A percentile compares a stretch with the other conserved stretches of the same genome.
Evolutionary conservation across 1,284 basidiomycete species (phyloP).

Genomic region (Vanrija humicola): DNA sequence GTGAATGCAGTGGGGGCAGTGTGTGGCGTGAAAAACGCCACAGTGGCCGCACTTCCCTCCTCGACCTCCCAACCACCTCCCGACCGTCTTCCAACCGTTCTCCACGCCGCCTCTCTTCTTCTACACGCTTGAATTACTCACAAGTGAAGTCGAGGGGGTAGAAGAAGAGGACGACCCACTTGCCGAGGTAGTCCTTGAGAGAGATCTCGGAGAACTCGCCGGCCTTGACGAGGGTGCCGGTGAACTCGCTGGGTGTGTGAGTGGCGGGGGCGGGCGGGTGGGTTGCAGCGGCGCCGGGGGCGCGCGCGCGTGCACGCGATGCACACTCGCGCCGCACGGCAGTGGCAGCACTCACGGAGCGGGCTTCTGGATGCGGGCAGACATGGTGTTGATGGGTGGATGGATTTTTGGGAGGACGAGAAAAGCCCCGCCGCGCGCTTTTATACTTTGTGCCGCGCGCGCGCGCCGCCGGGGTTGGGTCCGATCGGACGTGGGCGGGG

Average conservation of each 20-base stretch:
- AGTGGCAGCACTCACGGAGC: conserved; percentile 41
- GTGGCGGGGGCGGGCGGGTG: background rate
- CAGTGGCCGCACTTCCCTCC: too few species aligned
- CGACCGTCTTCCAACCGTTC: too few species aligned
- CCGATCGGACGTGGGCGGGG: too few species aligned
- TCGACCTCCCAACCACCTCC: too few species aligned
- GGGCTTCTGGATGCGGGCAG: conserved; percentile 39
- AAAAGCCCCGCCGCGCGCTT: too few species aligned
- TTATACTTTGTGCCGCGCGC: too few species aligned
- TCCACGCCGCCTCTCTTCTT: background rate
- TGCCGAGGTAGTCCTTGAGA: conserved; percentile 66
- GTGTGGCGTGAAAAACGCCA: too few species aligned
- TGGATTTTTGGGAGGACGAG: too few species aligned
- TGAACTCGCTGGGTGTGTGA: conserved; percentile 53
- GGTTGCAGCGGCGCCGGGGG: background rate
- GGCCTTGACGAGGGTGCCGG: conserved; percentile 67
- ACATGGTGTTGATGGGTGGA: conserved; percentile 5
- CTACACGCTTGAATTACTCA: conserved; percentile 30
- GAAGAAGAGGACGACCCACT: conserved; percentile 80
- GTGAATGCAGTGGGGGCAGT: too few species aligned
- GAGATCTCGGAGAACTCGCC: conserved; percentile 72
- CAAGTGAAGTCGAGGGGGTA: conserved; percentile 61
- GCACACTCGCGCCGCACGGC: background rate
- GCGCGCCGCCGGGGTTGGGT: too few species aligned
- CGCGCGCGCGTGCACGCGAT: background rate